Evolutionary conservation across 1,139 yeast species (phyloP).

Genomic region (Blastobotrys malaysiensis): DNA sequence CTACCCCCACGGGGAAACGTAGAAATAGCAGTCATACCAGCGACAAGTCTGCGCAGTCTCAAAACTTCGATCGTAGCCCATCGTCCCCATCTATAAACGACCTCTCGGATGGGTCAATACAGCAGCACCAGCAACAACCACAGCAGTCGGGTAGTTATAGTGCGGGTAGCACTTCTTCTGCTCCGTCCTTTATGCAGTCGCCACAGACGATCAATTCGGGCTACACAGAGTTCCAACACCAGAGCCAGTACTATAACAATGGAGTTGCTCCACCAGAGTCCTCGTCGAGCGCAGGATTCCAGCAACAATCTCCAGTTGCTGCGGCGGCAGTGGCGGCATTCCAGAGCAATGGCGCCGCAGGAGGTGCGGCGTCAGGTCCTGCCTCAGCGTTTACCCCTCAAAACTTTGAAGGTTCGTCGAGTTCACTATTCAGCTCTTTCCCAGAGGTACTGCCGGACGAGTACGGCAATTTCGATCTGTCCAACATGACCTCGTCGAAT

Average conservation of each 20-base stretch:
- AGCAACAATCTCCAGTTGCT: not conserved
- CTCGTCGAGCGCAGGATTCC: not conserved
- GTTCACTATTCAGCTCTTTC: slow-evolving; percentile 9
- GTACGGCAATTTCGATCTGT: slow-evolving; percentile 12
- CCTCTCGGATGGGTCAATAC: not conserved
- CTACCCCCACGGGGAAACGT: not conserved
- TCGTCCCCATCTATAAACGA: not conserved
- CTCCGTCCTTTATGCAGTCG: not conserved
- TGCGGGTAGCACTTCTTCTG: not conserved
- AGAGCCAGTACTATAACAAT: not conserved
- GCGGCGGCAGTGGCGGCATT: not conserved
- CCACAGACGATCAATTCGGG: not conserved
- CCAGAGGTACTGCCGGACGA: slow-evolving; percentile 13
- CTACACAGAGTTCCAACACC: not conserved
- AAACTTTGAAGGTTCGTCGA: not conserved
- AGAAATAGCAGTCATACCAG: not conserved
- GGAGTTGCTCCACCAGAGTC: not conserved
- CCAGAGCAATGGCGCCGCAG: not conserved
- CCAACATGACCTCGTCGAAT: slow-evolving; percentile 8
- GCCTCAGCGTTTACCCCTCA: slow-evolving; percentile 1
- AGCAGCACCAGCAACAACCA: not conserved
- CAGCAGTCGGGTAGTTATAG: not conserved
- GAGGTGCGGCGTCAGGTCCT: slow-evolving; percentile 7
- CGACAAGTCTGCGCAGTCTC: not conserved
- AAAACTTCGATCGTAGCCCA: not conserved